phyloP scores from a whole-genome alignment of 495 filamentous ascomycete genomes.

The Penicillium daleae region DNA sequence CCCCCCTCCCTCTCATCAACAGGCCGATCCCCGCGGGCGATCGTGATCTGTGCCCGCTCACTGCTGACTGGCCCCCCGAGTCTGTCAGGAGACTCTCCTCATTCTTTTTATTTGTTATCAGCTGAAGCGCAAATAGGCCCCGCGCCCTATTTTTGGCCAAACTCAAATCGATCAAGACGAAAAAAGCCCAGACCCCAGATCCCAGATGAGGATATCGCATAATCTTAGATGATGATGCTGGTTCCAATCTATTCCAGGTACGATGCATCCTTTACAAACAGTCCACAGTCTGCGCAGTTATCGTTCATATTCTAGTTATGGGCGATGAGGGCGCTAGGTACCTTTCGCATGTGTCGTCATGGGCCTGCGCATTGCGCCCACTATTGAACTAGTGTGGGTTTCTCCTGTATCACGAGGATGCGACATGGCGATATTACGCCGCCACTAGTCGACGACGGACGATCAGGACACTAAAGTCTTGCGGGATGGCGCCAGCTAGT shows the following conservation, averaged over 20 bases:
- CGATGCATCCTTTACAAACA: neutral
- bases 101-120: conserved; percentile 31
- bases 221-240: neutral
- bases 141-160: conserved; percentile 25
- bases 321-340: neutral
- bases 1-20: neutral
- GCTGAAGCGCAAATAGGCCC: conserved; percentile 14
- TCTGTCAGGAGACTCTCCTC: conserved; percentile 32
- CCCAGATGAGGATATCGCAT: neutral
- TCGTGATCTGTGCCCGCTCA: conserved; percentile 15
- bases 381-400: conserved; percentile 9
- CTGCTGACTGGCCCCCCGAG: conserved; percentile 18
- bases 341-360: conserved; percentile 7
- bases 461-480: neutral
- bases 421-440: conserved; percentile 4
- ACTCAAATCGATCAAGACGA: conserved; percentile 10
- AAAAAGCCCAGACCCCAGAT: neutral
- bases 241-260: neutral
- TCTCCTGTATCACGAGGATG: conserved; percentile 25
- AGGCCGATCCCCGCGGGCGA: conserved; percentile 19
- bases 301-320: neutral
- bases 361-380: neutral
- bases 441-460: neutral
- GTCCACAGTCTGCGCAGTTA: neutral
- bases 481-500: conserved; percentile 7